Evolutionary conservation across 805 yeast species (phyloP), one percentile per base, ranked within the genome.

Genomic region (Phaffomyces antillensis): DNA sequence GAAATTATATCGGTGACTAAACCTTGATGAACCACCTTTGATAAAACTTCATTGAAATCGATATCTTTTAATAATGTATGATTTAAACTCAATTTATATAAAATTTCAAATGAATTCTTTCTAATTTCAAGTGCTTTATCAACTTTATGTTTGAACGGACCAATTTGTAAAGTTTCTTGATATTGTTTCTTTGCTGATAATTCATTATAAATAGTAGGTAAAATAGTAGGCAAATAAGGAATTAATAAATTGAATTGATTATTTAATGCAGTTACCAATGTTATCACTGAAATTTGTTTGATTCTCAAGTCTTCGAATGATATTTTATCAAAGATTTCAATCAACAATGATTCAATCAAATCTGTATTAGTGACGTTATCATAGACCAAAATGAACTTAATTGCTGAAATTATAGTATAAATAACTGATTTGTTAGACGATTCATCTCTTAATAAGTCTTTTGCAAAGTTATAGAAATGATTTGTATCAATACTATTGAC

Each of bases 141-240:
- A 35, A 86, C 75, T 49, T 80, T 79, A 58, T 86, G 90, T 58
- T 85, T 86, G 68, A 83, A 86, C 0, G 95, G 95, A 2, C 96
- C 96, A 77, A 88, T 86, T 39, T 82, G 83, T 31, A 87, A 81
- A 17, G 72, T 67, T 44, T 80, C 80, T 38, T 83, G 76, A 54
- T 77, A 80, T 45, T 76, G 74, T 30, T 72, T 74, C 51, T 75
- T 75, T 1, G 81, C 70, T 12, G 63, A 64, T 39, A 85, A 68
- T 55, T 84, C 87, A 5, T 62, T 65, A 51, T 73, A 73, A 3
- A 85, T 64, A 0, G 60, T 56, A 0, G 85, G 79, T 36, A 83
- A 61, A 2, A 81, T 64, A 3, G 58, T 56, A 4, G 72, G 61
- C 36, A 80, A 59, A 41, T 72, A 65, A 2, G 75, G 72, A 4